A percentile compares a stretch with the other conserved stretches of the same genome.
These are phyloP conservation scores for Citrus unshiu DNA, from an alignment of 345 rosid species.

Conservation along the genomic window DNA sequence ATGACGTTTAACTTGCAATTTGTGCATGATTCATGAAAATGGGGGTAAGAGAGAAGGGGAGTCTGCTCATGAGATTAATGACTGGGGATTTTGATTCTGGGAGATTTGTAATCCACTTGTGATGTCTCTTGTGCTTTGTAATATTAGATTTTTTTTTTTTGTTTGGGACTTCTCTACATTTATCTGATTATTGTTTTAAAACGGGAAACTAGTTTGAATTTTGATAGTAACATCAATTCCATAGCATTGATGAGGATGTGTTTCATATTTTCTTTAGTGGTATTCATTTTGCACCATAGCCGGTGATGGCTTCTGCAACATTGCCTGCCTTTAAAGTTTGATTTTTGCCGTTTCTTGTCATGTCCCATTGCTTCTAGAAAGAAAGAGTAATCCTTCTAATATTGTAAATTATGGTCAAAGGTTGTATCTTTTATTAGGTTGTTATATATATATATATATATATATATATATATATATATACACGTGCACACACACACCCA, in stretches of 20 bases:
- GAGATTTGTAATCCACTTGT: conserved; percentile 22
- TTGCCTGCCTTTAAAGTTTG: not conserved
- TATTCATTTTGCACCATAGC: not conserved
- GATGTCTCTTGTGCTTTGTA: conserved; percentile 37
- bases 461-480: too few species aligned
- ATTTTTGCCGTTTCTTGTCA: not conserved
- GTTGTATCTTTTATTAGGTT: not conserved
- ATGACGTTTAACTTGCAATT: conserved; percentile 24
- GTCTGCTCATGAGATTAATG: conserved; percentile 4
- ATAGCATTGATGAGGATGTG: not conserved
- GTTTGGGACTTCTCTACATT: conserved; percentile 5
- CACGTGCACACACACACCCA: too few species aligned
- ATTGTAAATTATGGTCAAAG: not conserved
- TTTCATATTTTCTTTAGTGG: not conserved
- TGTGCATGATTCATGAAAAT: conserved; percentile 16
- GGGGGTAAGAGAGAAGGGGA: conserved; percentile 10
- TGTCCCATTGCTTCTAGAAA: not conserved
- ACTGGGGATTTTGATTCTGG: conserved; percentile 25
- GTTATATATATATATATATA: not conserved
- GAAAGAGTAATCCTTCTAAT: not conserved
- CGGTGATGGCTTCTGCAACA: not conserved
- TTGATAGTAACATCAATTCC: not conserved
- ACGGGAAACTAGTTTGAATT: not conserved
- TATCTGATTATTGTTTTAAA: not conserved
- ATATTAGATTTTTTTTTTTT: conserved; percentile 20